phyloP scores from a whole-genome alignment of 352 stramenopile species.

The Phytophthora meadii region DNA sequence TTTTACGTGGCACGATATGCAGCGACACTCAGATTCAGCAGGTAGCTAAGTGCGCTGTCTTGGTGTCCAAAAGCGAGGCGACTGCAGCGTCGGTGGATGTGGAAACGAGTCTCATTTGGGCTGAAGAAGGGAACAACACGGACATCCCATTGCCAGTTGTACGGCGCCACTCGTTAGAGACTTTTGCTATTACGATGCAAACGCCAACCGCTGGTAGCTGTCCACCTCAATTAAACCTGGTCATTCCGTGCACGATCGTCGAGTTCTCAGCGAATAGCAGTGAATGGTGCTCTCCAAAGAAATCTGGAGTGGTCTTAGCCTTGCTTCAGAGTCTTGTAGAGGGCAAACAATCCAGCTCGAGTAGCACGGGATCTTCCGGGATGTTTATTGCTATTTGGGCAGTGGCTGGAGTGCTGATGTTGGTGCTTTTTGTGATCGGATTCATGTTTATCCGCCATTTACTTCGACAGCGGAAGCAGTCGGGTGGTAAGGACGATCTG shows the following conservation, averaged over 20 bases:
- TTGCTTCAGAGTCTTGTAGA: slow-evolving; percentile 33
- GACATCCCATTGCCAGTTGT: slow-evolving; percentile 49
- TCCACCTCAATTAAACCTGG: slow-evolving; percentile 32
- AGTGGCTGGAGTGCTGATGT: slow-evolving; percentile 19
- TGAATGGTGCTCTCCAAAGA: slow-evolving; percentile 51
- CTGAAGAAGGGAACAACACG: slow-evolving; percentile 52
- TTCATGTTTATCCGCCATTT: slow-evolving; percentile 23
- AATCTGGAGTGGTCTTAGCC: slow-evolving; percentile 26
- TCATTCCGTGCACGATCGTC: slow-evolving; percentile 49
- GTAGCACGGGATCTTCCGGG: slow-evolving; percentile 14
- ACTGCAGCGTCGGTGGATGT: slow-evolving; percentile 25
- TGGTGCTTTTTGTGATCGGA: slow-evolving; percentile 30
- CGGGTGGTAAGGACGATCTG: slow-evolving; percentile 4
- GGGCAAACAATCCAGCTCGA: slow-evolving; percentile 3
- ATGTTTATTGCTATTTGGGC: slow-evolving; percentile 33
- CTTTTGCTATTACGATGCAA: slow-evolving; percentile 51
- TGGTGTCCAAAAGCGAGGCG: slow-evolving; percentile 30
- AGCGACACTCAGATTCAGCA: slow-evolving; percentile 37
- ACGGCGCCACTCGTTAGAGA: slow-evolving; percentile 38
- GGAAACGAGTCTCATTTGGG: slow-evolving; percentile 45
- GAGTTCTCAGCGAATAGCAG: slow-evolving; percentile 17
- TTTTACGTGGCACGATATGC: slow-evolving; percentile 32
- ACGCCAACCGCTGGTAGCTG: slow-evolving; percentile 19
- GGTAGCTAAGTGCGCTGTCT: slow-evolving; percentile 41
- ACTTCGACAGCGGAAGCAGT: slow-evolving; percentile 6